phyloP scores from a whole-genome alignment of 495 filamentous ascomycete species.

The Hypoxylon cercidicola region DNA sequence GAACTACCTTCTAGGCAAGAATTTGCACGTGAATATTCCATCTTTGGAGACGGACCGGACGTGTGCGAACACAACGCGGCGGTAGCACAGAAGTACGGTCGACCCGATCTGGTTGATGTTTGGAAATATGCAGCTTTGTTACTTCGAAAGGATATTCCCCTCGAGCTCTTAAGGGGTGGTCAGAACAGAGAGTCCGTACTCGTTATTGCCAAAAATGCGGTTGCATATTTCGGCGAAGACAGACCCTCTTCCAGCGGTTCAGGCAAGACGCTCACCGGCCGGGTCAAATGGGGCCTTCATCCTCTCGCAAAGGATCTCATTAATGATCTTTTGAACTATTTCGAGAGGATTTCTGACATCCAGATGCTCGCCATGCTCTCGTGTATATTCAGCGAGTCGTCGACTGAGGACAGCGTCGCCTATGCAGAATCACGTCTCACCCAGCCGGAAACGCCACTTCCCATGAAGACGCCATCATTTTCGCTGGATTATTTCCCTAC shows the following conservation, averaged over 20 bases:
- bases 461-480: constrained; percentile 72
- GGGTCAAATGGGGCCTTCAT: constrained; percentile 87
- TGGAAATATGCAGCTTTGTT: constrained; percentile 86
- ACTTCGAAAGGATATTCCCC: constrained; percentile 76
- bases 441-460: constrained; percentile 65
- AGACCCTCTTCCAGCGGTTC: constrained; percentile 7
- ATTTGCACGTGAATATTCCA: constrained; percentile 80
- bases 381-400: constrained; percentile 81
- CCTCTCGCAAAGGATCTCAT: constrained; percentile 84
- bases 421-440: constrained; percentile 57
- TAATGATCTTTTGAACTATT: constrained; percentile 74
- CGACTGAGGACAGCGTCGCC: constrained; percentile 58
- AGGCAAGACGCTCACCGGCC: constrained; percentile 57
- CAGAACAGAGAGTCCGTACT: constrained; percentile 66
- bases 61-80: constrained; percentile 85
- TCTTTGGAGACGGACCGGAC: constrained; percentile 81
- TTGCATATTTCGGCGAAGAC: constrained; percentile 53
- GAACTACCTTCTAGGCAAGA: constrained; percentile 79
- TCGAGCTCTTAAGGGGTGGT: constrained; percentile 65
- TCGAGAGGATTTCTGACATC: constrained; percentile 79
- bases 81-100: constrained; percentile 78
- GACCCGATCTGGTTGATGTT: constrained; percentile 78
- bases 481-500: constrained; percentile 76
- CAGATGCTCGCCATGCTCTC: constrained; percentile 97
- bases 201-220: constrained; percentile 68